phyloP scores from a whole-genome alignment of 1,284 basidiomycete genomes.

The Irpex sp. region DNA sequence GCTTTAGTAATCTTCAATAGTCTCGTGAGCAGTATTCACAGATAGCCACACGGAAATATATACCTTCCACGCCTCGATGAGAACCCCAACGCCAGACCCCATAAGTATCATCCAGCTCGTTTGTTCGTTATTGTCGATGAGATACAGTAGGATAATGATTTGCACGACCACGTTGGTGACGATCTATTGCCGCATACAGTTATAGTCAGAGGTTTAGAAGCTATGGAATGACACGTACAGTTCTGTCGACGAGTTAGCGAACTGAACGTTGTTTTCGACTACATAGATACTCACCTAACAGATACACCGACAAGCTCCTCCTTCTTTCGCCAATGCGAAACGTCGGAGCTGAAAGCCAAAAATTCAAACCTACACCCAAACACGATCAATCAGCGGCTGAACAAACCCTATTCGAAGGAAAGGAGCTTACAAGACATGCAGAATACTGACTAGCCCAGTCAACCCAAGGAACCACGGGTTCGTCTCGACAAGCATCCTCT shows the following conservation, averaged over 20 bases:
- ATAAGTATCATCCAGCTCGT: constrained; percentile 96
- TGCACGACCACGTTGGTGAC: constrained; percentile 93
- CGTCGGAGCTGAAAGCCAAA: constrained; percentile 92
- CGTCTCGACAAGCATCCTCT: constrained; percentile 92
- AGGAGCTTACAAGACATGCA: constrained; percentile 78
- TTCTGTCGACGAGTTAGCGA: constrained; percentile 26
- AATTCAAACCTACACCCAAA: constrained; percentile 73
- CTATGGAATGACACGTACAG: constrained; percentile 29
- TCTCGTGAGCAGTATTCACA: not conserved
- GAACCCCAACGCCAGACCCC: constrained; percentile 81
- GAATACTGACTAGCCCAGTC: constrained; percentile 77
- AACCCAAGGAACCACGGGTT: constrained; percentile 87
- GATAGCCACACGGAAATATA: constrained; percentile 12
- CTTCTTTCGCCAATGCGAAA: constrained; percentile 93
- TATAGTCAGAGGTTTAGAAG: not conserved
- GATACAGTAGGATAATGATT: constrained; percentile 85
- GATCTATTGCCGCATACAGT: constrained; percentile 47
- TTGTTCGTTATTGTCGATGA: constrained; percentile 93
- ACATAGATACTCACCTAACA: constrained; percentile 48
- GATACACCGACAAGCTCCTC: constrained; percentile 86
- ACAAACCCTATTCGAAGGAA: not conserved
- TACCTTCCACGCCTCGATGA: constrained; percentile 97
- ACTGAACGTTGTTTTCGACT: constrained; percentile 9
- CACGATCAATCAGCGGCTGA: not conserved
- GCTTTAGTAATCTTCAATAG: constrained; percentile 72